A percentile compares a stretch with the other conserved stretches of the same genome.
Evolutionary conservation across 768 basidiomycete genomes (phyloP).

Genomic region (Kwoniella dendrophila): DNA sequence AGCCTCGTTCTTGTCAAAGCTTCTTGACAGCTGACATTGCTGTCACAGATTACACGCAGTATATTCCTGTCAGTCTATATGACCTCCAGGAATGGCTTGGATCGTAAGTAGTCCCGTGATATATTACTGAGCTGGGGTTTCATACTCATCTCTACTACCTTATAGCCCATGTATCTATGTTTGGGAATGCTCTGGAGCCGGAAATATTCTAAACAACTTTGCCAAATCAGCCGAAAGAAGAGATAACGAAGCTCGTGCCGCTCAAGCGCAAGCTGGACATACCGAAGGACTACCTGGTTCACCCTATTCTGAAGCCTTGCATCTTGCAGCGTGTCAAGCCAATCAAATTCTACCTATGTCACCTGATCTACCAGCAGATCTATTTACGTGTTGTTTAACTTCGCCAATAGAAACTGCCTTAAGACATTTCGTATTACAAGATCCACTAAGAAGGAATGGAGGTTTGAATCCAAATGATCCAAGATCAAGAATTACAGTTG

Average conservation of each 20-base stretch:
- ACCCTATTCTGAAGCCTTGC: slow-evolving; percentile 69
- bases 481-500: slow-evolving; percentile 60
- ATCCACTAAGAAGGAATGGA: slow-evolving; percentile 66
- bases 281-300: slow-evolving; percentile 66
- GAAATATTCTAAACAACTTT: slow-evolving; percentile 87
- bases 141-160: neutral
- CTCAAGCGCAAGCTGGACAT: slow-evolving; percentile 32
- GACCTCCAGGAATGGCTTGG: slow-evolving; percentile 93
- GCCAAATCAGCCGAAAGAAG: slow-evolving; percentile 60
- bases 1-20: neutral
- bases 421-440: slow-evolving; percentile 84
- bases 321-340: slow-evolving; percentile 90
- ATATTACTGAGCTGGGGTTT: too few species aligned
- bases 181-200: slow-evolving; percentile 99
- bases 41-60: slow-evolving; percentile 77
- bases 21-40: slow-evolving; percentile 6
- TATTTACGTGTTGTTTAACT: slow-evolving; percentile 96
- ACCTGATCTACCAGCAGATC: slow-evolving; percentile 93
- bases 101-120: slow-evolving; percentile 40
- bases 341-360: slow-evolving; percentile 90
- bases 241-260: slow-evolving; percentile 53
- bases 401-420: slow-evolving; percentile 98
- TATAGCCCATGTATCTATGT: slow-evolving; percentile 89
- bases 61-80: slow-evolving; percentile 91
- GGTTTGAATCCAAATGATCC: slow-evolving; percentile 69